Conservation (phyloP, 2,329 filamentous ascomycete genomes). For the Stachybotrys chlorohalonatus region DNA sequence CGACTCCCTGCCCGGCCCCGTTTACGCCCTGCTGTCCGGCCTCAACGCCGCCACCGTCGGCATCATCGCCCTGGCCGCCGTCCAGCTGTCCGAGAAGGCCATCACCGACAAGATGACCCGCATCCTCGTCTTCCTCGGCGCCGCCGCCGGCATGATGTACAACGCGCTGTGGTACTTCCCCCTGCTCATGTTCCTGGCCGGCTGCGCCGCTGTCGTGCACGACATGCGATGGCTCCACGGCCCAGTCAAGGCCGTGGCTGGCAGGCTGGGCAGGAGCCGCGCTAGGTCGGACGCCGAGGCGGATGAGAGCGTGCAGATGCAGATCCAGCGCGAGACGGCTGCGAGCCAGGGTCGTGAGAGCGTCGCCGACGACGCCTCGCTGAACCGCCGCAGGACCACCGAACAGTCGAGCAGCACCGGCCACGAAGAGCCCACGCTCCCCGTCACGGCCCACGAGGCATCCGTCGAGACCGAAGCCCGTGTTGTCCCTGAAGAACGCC, state of each 20-base stretch:
- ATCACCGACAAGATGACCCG: slow-evolving; percentile 57
- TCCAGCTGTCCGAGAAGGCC: slow-evolving; percentile 57
- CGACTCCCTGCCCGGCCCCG: slow-evolving; percentile 48
- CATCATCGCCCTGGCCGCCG: slow-evolving; percentile 60
- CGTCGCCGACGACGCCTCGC: not conserved
- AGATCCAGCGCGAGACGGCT: not conserved
- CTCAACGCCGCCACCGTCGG: slow-evolving; percentile 66
- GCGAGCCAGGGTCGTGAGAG: not conserved
- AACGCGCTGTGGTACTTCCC: slow-evolving; percentile 69
- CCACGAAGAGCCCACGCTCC: not conserved
- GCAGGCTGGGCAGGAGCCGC: not conserved
- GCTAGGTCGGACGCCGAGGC: not conserved
- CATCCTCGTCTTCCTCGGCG: slow-evolving; percentile 54
- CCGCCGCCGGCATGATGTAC: slow-evolving; percentile 57
- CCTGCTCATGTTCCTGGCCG: slow-evolving; percentile 47
- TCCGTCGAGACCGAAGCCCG: slow-evolving; percentile 6
- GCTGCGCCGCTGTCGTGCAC: slow-evolving; percentile 42
- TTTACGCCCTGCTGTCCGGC: slow-evolving; percentile 62
- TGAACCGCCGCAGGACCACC: not conserved
- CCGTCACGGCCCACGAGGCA: not conserved
- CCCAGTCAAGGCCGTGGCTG: slow-evolving; percentile 2
- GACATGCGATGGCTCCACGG: slow-evolving; percentile 45
- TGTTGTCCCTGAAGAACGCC: slow-evolving; percentile 16
- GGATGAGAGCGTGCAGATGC: not conserved
- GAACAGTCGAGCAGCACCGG: not conserved